phyloP scores from a whole-genome alignment of 331 rosid genomes.

The Erythrophleum ivorense region DNA sequence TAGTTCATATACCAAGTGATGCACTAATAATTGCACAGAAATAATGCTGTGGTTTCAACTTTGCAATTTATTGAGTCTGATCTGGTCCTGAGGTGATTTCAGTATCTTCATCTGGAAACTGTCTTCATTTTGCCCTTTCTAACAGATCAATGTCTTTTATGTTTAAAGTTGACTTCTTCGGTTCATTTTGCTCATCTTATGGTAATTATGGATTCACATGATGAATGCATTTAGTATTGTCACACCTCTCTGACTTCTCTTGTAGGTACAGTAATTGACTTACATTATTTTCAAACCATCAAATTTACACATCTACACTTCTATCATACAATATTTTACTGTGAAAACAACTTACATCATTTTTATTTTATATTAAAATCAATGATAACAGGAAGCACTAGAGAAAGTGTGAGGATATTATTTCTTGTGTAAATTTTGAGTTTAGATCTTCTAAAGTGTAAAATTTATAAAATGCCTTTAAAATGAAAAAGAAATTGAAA shows the following conservation, averaged over 20 bases:
- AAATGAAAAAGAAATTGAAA: too few species aligned
- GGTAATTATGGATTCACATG: constrained; percentile 7
- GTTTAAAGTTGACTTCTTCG: constrained; percentile 8
- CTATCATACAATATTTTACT: not conserved
- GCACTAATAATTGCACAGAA: constrained; percentile 7
- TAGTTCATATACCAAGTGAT: not conserved
- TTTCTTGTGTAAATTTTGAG: too few species aligned
- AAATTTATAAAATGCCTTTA: too few species aligned
- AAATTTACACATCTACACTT: too few species aligned
- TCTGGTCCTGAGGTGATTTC: constrained; percentile 7
- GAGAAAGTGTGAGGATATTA: not conserved
- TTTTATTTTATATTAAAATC: too few species aligned
- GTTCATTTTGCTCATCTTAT: not conserved
- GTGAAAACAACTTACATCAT: too few species aligned
- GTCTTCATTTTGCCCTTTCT: constrained; percentile 28
- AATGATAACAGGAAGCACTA: too few species aligned
- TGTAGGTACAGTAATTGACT: not conserved
- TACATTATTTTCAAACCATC: not conserved
- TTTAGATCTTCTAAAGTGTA: too few species aligned
- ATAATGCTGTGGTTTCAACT: not conserved
- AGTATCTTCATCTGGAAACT: not conserved
- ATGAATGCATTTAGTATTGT: constrained; percentile 6
- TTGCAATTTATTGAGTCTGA: constrained; percentile 9
- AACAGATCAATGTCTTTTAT: constrained; percentile 12
- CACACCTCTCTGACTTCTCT: not conserved